phyloP scores from a whole-genome alignment of 31 red algal species.

The Odonthalia washingtoniensis region DNA sequence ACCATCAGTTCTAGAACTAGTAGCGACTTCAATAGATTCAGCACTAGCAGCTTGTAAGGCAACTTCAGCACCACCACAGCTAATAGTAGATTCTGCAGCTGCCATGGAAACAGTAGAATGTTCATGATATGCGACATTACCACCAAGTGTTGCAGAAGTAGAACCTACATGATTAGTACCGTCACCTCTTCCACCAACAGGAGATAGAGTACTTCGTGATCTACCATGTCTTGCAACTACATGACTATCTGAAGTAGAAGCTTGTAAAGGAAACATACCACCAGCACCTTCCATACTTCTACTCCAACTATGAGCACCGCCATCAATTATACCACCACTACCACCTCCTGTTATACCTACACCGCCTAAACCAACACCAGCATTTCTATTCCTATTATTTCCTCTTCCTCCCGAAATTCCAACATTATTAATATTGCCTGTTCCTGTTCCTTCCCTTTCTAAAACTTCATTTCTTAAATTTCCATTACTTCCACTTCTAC shows the following conservation, averaged over 20 bases:
- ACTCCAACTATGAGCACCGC: slow-evolving; percentile 75
- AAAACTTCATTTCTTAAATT: too few relatives aligned
- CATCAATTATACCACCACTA: slow-evolving; percentile 47
- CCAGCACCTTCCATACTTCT: slow-evolving; percentile 81
- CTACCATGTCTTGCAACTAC: slow-evolving; percentile 54
- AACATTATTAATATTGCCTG: too few relatives aligned
- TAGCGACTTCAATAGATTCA: slow-evolving; percentile 62
- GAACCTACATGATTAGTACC: slow-evolving; percentile 39
- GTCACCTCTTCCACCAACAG: slow-evolving; percentile 20
- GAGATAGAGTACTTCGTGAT: slow-evolving; percentile 67
- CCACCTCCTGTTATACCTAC: slow-evolving; percentile 1
- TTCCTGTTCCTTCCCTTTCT: too few relatives aligned
- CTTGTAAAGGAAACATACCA: slow-evolving; percentile 73
- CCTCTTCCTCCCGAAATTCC: too few relatives aligned
- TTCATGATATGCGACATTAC: slow-evolving; percentile 53
- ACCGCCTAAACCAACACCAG: not conserved
- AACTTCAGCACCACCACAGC: slow-evolving; percentile 73
- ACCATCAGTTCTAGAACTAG: slow-evolving; percentile 1
- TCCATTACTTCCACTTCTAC: too few relatives aligned
- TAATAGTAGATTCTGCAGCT: slow-evolving; percentile 77
- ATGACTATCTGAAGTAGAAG: slow-evolving; percentile 82
- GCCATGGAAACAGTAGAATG: slow-evolving; percentile 75
- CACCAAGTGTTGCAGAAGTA: slow-evolving; percentile 10
- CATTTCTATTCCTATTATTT: not conserved
- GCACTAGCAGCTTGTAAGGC: slow-evolving; percentile 65